A percentile compares a stretch with the other conserved stretches of the same genome.
phyloP scores from a whole-genome alignment of 768 basidiomycete genomes.

The Podaxis mareebaensis region DNA sequence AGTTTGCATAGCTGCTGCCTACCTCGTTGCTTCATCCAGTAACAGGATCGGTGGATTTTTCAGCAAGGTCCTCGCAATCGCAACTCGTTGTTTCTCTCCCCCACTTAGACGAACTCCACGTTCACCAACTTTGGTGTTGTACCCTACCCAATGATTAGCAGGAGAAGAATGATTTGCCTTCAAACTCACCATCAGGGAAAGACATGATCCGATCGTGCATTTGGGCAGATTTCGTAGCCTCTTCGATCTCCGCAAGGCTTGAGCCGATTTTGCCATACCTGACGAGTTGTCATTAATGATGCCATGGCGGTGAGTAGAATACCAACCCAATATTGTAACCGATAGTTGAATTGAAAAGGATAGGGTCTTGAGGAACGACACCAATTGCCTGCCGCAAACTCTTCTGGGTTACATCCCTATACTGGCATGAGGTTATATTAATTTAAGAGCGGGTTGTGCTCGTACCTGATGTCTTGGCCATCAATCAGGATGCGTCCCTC shows the following conservation, averaged over 20 bases:
- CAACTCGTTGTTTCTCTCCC: conserved; percentile 88
- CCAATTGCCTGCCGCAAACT: conserved; percentile 82
- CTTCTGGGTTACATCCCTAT: conserved; percentile 77
- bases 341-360: conserved; percentile 72
- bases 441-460: neutral
- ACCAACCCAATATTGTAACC: conserved; percentile 71
- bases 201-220: conserved; percentile 84
- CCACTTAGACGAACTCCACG: conserved; percentile 82
- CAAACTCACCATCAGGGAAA: conserved; percentile 67
- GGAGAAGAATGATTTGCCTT: neutral
- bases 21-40: conserved; percentile 79
- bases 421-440: conserved; percentile 4
- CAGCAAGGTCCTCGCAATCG: conserved; percentile 82
- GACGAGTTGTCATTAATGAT: conserved; percentile 8
- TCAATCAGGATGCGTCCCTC: conserved; percentile 82
- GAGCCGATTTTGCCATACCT: conserved; percentile 81
- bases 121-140: conserved; percentile 89
- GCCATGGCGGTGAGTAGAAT: neutral
- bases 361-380: conserved; percentile 86
- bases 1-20: conserved; percentile 7
- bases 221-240: conserved; percentile 78
- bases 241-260: conserved; percentile 71
- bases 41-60: conserved; percentile 84
- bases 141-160: conserved; percentile 37
- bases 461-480: conserved; percentile 73